Base-by-base conservation (phyloP, 352 stramenopile species). In the Phytophthora melonis region DNA sequence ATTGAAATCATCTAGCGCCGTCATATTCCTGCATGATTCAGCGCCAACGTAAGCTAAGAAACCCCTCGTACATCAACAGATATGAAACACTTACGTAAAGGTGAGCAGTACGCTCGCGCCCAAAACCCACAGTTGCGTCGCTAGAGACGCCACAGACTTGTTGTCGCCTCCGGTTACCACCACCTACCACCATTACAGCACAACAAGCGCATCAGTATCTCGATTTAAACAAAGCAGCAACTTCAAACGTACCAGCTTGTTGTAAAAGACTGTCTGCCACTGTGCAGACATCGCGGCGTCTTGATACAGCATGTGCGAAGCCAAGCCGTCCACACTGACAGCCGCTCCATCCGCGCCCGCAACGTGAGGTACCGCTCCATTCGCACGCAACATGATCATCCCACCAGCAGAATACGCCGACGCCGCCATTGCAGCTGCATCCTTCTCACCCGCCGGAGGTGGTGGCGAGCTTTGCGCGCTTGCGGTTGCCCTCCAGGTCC, bases 51-150 rank as follows among this genome's bases (percentile, higher is more conserved):
- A 3, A 69, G 27, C 53, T 32, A 30, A 41, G 41, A 41, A 13
- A 41, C 34, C 34, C 5, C 34, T 14, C 9, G 41, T 21, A 68
- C 11, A 1, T n/a, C 21, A 52, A 55, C 16, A 53, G 70, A n/a
- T 1, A 4, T 59, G 66, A 18, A 64, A 30, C 49, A 77, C 83
- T 47, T 81, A 92, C 85, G 73, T 72, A 63, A 94, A 94, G 5
- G 83, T 85, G 18, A 93, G 70, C 21, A 94, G 63, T 9, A 94
- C 82, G 43, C 84, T 93, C 4, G 83, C 85, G 2, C 87, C 87
- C 6, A 91, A 67, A 2, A 90, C 72, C 87, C 87, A 94, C 18
- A 94, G 62, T 7, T 92, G 83, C 8, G 77, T 90, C 14, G 87
- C 87, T 23, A 88, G 58, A 3, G 68, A 77, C 16, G 83, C 68